phyloP scores from a whole-genome alignment of 768 basidiomycete genomes.

The Tylopilus rubrobrunneus region DNA sequence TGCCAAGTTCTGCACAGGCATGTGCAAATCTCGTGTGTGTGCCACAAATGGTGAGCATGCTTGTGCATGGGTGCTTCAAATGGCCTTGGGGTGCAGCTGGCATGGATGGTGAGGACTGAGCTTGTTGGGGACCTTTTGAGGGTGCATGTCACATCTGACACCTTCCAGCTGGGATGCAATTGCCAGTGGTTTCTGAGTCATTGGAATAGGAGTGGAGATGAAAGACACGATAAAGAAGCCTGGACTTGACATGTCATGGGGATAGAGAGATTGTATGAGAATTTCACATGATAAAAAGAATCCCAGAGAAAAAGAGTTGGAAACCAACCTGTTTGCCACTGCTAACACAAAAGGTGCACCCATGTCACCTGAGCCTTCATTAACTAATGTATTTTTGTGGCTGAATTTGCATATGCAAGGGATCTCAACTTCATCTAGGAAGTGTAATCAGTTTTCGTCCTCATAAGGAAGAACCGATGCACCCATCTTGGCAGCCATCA shows the following conservation, averaged over 20 bases:
- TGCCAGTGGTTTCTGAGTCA: conserved; percentile 17
- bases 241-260: conserved; percentile 27
- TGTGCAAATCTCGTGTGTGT: conserved; percentile 81
- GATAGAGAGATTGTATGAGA: conserved; percentile 22
- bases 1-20: conserved; percentile 79
- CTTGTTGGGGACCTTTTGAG: conserved; percentile 3
- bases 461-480: conserved; percentile 2
- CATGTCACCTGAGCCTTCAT: conserved; percentile 1
- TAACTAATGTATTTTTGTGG: conserved; percentile 14
- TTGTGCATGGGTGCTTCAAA: conserved; percentile 79
- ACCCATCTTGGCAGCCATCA: conserved; percentile 52
- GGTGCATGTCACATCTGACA: conserved; percentile 16
- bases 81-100: conserved; percentile 15
- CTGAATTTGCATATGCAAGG: conserved; percentile 50
- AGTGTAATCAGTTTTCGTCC: conserved; percentile 2
- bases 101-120: conserved; percentile 15
- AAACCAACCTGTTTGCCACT: conserved; percentile 21
- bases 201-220: conserved; percentile 30
- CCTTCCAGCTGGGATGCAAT: conserved; percentile 16
- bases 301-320: conserved; percentile 4
- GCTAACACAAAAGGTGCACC: conserved; percentile 12
- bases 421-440: conserved; percentile 48
- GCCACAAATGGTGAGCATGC: conserved; percentile 85
- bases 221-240: conserved; percentile 33
- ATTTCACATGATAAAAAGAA: conserved; percentile 17